Percentiles rank a stretch among this genome's conserved stretches.
Conservation (phyloP, 1,284 basidiomycete genomes). For the Puccinia horiana region DNA sequence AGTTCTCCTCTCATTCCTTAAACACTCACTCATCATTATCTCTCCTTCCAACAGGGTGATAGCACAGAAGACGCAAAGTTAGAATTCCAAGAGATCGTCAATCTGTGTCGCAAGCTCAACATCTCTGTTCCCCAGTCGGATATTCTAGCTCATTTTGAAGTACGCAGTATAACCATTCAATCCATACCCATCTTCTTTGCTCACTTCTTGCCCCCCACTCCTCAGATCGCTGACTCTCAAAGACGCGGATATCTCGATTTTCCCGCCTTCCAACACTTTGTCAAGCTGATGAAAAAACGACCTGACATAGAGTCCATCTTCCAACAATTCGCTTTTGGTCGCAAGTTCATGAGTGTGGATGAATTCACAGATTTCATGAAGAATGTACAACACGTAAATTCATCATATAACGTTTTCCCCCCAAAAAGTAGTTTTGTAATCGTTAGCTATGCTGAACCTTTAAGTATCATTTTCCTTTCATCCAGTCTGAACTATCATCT, state of each 20-base stretch:
- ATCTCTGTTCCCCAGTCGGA: conserved; percentile 70
- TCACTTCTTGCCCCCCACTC: background rate
- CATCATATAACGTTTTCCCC: background rate
- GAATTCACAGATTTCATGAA: conserved; percentile 50
- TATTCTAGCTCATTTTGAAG: conserved; percentile 69
- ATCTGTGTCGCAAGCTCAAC: conserved; percentile 73
- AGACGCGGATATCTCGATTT: conserved; percentile 76
- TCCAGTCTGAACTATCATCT: conserved; percentile 46
- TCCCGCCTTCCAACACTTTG: conserved; percentile 78
- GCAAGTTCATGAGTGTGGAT: background rate
- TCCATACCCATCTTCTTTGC: too few relatives aligned
- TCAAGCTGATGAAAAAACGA: conserved; percentile 78
- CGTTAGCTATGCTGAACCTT: background rate
- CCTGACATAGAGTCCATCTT: conserved; percentile 71
- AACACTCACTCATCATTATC: conserved; percentile 46
- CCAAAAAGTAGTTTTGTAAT: background rate
- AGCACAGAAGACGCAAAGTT: conserved; percentile 65
- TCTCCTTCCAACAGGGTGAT: conserved; percentile 51
- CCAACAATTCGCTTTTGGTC: conserved; percentile 43
- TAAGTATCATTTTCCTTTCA: conserved; percentile 13
- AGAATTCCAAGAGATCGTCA: conserved; percentile 72
- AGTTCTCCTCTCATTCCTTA: conserved; percentile 64
- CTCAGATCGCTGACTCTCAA: conserved; percentile 69
- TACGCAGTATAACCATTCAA: conserved; percentile 55
- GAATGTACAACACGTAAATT: conserved; percentile 41